These are phyloP conservation scores for Ceratobasidium sp. DNA, from an alignment of 1,284 basidiomycete species.

Conservation along the genomic window DNA sequence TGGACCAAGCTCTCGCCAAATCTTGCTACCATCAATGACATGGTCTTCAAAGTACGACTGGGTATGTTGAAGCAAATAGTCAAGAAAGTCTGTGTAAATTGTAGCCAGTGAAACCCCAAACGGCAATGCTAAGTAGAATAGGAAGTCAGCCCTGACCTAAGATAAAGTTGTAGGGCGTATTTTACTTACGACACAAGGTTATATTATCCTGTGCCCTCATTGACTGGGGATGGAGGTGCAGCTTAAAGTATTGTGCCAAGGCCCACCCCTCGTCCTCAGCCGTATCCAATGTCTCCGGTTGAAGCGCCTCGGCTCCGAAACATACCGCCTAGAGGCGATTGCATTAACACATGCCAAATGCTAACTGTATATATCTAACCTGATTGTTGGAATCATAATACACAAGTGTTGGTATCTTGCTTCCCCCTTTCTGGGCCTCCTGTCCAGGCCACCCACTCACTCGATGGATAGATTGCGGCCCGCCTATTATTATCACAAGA, in stretches of 20 bases:
- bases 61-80: constrained; percentile 38
- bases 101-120: constrained; percentile 3
- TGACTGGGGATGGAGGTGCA: constrained; percentile 3
- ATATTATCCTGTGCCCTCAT: not conserved
- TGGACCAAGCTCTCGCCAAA: constrained; percentile 9
- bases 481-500: not conserved
- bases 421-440: not conserved
- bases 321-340: not conserved
- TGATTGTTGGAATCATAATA: constrained; percentile 15
- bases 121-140: constrained; percentile 19
- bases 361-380: not conserved
- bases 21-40: constrained; percentile 1
- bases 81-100: constrained; percentile 37
- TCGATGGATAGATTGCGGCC: not conserved
- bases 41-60: constrained; percentile 20
- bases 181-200: not conserved
- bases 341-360: not conserved
- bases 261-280: not conserved
- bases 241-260: constrained; percentile 16
- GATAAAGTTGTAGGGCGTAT: too few species aligned
- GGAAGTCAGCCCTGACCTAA: too few species aligned
- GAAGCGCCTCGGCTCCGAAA: constrained; percentile 21
- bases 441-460: constrained; percentile 26
- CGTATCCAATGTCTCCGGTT: not conserved
- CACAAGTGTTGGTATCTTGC: constrained; percentile 15